Evolutionary conservation across 73 alveolate genomes (phyloP).

Genomic region (Paramecium primaurelia): DNA sequence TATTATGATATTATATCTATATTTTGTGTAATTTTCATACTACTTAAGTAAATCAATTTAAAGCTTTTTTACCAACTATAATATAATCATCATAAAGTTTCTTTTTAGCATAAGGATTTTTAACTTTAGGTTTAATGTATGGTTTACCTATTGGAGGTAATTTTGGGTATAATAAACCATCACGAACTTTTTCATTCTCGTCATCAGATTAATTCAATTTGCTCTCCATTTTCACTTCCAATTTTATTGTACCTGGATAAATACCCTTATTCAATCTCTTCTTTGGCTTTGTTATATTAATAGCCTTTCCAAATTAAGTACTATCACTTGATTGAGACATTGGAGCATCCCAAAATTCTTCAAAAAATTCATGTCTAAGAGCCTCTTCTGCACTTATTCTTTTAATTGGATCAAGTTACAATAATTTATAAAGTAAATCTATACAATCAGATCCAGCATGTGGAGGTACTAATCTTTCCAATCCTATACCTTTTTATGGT

Average conservation of each 20-base stretch:
- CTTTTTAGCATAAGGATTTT: neutral
- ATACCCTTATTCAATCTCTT: neutral
- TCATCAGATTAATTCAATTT: conserved; percentile 24
- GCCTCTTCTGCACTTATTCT: conserved; percentile 88
- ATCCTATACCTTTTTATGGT: conserved; percentile 68
- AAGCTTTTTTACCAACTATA: conserved; percentile 14
- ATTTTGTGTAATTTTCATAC: neutral
- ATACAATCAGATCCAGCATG: conserved; percentile 69
- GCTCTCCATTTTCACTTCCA: neutral
- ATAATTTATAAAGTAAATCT: conserved; percentile 67
- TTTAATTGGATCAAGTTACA: conserved; percentile 82
- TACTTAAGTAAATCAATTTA: neutral
- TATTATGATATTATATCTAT: neutral
- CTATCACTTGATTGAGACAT: conserved; percentile 5
- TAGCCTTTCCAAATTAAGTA: neutral
- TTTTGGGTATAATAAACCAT: neutral
- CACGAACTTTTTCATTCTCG: neutral
- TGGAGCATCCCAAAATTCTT: conserved; percentile 26
- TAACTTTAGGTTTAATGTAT: neutral
- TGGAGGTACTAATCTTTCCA: conserved; percentile 66
- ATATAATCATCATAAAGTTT: conserved; percentile 9
- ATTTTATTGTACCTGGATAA: neutral
- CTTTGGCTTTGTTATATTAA: neutral
- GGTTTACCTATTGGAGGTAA: neutral
- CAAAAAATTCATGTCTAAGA: conserved; percentile 32